Percentiles rank a stretch among this genome's conserved stretches.
These are phyloP conservation scores for Diutina ranongensis DNA, from an alignment of 1,139 yeast species.

Conservation along the genomic window DNA sequence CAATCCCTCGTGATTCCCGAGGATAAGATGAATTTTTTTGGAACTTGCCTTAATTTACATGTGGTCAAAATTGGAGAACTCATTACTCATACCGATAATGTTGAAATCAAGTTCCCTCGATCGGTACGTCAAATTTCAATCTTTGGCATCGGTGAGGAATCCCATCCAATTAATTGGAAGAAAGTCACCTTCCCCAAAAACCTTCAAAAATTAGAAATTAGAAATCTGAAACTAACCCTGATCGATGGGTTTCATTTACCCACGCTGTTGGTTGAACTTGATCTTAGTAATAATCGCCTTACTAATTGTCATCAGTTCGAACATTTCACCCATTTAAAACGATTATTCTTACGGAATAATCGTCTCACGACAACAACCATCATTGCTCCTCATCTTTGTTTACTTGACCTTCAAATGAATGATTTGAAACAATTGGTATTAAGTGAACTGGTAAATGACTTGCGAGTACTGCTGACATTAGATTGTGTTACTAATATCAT, in stretches of 20 bases:
- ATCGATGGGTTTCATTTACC: not conserved
- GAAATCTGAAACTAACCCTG: not conserved
- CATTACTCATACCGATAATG: not conserved
- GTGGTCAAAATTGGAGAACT: not conserved
- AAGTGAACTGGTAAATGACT: not conserved
- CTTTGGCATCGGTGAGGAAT: not conserved
- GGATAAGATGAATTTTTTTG: not conserved
- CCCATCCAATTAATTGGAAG: not conserved
- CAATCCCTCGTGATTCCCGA: not conserved
- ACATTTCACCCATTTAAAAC: not conserved
- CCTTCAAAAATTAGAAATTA: not conserved
- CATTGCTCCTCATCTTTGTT: not conserved
- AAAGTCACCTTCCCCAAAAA: not conserved
- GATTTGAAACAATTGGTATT: not conserved
- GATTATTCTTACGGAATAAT: not conserved
- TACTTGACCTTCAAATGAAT: not conserved
- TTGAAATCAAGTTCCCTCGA: not conserved
- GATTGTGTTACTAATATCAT: not conserved
- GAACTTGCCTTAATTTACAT: not conserved
- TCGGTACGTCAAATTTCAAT: not conserved
- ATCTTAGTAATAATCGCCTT: conserved; percentile 3
- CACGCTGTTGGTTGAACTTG: not conserved
- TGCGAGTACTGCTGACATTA: conserved; percentile 1
- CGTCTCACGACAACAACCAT: not conserved
- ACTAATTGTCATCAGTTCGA: not conserved